Evolutionary conservation across 2,329 filamentous ascomycete genomes (phyloP).

Genomic region (Triangularia setosa): DNA sequence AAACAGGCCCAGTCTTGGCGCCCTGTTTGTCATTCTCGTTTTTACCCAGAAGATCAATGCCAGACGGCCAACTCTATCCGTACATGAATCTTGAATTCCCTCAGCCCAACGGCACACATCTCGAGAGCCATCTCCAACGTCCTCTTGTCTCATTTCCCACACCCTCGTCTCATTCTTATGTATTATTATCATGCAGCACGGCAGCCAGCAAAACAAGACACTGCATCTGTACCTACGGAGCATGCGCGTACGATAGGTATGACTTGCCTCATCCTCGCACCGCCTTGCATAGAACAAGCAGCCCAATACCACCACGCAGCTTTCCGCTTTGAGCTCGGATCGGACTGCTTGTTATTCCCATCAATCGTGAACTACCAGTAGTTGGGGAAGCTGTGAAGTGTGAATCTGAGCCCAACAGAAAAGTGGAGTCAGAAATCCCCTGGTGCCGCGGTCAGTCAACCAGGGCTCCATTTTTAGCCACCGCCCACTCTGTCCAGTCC

Average conservation of each 20-base stretch:
- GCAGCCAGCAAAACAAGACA: neutral
- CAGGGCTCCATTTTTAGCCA: neutral
- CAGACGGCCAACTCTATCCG: no score
- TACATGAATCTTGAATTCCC: no score
- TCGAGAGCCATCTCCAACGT: no score
- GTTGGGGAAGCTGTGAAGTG: neutral
- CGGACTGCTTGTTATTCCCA: neutral
- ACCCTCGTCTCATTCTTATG: neutral
- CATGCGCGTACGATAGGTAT: neutral
- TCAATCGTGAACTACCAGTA: neutral
- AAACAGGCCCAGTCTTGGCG: neutral
- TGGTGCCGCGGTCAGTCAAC: neutral
- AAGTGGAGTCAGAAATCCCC: neutral
- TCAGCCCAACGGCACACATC: no score
- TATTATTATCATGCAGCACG: neutral
- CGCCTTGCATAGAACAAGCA: neutral
- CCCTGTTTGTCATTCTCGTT: no score
- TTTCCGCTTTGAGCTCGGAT: neutral
- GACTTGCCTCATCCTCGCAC: neutral
- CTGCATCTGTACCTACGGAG: neutral
- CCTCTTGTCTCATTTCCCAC: neutral
- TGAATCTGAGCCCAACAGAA: neutral
- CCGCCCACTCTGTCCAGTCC: neutral
- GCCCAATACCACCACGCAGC: neutral
- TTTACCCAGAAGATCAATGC: neutral